phyloP scores from a whole-genome alignment of 2,329 filamentous ascomycete genomes.

The Byssochlamys sp. region DNA sequence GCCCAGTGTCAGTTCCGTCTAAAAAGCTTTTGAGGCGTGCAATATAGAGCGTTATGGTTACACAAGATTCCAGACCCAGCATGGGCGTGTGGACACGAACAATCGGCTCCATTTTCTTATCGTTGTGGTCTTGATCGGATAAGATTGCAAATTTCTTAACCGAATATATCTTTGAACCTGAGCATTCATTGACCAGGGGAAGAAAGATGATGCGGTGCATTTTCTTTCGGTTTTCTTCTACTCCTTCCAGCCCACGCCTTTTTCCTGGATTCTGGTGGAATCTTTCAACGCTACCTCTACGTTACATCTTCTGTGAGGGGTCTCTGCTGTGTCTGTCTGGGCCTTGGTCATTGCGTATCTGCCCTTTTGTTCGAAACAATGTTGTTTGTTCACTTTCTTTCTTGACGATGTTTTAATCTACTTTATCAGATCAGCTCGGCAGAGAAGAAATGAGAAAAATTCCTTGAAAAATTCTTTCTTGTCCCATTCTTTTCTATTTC shows the following conservation, averaged over 20 bases:
- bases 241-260: background rate
- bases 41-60: background rate
- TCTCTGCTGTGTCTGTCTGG: background rate
- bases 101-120: background rate
- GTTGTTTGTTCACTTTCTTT: conserved; percentile 1
- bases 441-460: background rate
- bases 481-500: conserved; percentile 2
- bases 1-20: background rate
- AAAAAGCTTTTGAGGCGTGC: background rate
- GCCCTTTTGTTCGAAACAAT: background rate
- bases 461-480: conserved; percentile 2
- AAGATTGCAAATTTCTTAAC: background rate
- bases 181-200: background rate
- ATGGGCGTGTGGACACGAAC: background rate
- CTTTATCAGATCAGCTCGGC: background rate
- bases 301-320: background rate
- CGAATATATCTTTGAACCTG: background rate
- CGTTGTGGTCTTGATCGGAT: background rate
- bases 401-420: conserved; percentile 1
- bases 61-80: background rate
- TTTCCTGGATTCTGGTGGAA: background rate
- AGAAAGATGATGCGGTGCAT: background rate
- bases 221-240: background rate
- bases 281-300: background rate
- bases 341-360: background rate